Evolutionary conservation across 495 filamentous ascomycete species (phyloP).

Genomic region (Amorphotheca resinae): DNA sequence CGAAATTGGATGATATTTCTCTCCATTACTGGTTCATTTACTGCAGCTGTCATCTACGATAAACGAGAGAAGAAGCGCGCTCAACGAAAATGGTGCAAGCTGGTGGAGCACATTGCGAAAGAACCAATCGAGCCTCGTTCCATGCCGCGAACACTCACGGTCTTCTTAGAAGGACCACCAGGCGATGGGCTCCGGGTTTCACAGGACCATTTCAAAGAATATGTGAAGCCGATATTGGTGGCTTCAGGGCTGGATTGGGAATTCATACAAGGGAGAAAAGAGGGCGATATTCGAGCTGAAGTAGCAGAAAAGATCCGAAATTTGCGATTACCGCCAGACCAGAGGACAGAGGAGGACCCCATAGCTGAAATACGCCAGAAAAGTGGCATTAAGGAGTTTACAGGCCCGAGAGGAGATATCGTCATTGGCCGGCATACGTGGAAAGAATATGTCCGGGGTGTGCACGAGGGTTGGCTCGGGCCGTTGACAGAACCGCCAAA

Average conservation of each 20-base stretch:
- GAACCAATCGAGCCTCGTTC: slow-evolving; percentile 56
- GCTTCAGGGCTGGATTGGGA: slow-evolving; percentile 89
- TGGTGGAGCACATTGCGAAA: slow-evolving; percentile 75
- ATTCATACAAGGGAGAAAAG: slow-evolving; percentile 77
- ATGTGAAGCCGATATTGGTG: slow-evolving; percentile 85
- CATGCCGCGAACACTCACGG: slow-evolving; percentile 74
- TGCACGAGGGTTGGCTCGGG: slow-evolving; percentile 95
- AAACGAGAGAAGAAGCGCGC: slow-evolving; percentile 71
- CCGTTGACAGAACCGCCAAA: slow-evolving; percentile 40
- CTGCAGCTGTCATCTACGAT: slow-evolving; percentile 74
- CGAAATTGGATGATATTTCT: slow-evolving; percentile 97
- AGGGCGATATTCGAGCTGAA: slow-evolving; percentile 75
- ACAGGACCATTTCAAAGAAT: slow-evolving; percentile 89
- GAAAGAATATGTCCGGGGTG: slow-evolving; percentile 91
- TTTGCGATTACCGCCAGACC: slow-evolving; percentile 35
- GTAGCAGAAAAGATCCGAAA: slow-evolving; percentile 73
- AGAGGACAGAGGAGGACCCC: slow-evolving; percentile 41
- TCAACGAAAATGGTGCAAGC: slow-evolving; percentile 73
- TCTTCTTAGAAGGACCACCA: slow-evolving; percentile 76
- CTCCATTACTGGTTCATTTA: slow-evolving; percentile 61
- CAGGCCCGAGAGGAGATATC: slow-evolving; percentile 67
- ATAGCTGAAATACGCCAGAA: slow-evolving; percentile 42
- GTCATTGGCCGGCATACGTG: slow-evolving; percentile 87
- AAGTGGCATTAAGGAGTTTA: slow-evolving; percentile 53
- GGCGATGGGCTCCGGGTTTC: slow-evolving; percentile 69